Conservation (phyloP, 192 early-diverging fungal genomes). For the Entomortierella beljakovae region DNA sequence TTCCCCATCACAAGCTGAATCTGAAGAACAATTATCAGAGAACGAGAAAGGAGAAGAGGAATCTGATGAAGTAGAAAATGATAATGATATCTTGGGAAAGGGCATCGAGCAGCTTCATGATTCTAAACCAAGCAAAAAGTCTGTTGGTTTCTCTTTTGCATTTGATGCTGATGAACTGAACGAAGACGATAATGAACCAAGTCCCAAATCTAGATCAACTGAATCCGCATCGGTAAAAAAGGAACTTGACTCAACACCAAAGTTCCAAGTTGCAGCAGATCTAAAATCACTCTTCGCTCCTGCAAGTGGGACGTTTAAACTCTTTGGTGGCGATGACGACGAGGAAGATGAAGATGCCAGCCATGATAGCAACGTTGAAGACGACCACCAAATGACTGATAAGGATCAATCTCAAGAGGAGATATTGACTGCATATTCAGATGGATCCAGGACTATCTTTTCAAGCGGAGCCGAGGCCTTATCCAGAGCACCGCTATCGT, state of each 20-base stretch:
- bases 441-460: slow-evolving; percentile 32
- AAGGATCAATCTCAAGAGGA: slow-evolving; percentile 22
- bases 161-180: slow-evolving; percentile 29
- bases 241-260: slow-evolving; percentile 6
- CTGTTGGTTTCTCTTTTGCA: slow-evolving; percentile 46
- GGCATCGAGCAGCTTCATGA: neutral
- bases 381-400: slow-evolving; percentile 21
- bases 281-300: slow-evolving; percentile 52
- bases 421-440: slow-evolving; percentile 17
- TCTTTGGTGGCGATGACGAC: slow-evolving; percentile 60
- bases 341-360: slow-evolving; percentile 29
- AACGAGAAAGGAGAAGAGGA: neutral
- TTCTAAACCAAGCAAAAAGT: slow-evolving; percentile 24
- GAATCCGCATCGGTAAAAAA: slow-evolving; percentile 1
- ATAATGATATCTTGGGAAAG: neutral
- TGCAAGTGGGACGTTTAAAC: slow-evolving; percentile 51
- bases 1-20: slow-evolving; percentile 6
- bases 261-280: slow-evolving; percentile 40
- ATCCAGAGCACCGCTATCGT: slow-evolving; percentile 26
- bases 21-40: neutral
- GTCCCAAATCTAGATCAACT: neutral
- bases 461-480: slow-evolving; percentile 18
- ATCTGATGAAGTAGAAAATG: neutral
- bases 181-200: slow-evolving; percentile 10
- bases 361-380: slow-evolving; percentile 34